Percentiles rank a stretch among this genome's conserved stretches.
Evolutionary conservation across 2,329 filamentous ascomycete genomes (phyloP).

Genomic region (Amauroascus niger): DNA sequence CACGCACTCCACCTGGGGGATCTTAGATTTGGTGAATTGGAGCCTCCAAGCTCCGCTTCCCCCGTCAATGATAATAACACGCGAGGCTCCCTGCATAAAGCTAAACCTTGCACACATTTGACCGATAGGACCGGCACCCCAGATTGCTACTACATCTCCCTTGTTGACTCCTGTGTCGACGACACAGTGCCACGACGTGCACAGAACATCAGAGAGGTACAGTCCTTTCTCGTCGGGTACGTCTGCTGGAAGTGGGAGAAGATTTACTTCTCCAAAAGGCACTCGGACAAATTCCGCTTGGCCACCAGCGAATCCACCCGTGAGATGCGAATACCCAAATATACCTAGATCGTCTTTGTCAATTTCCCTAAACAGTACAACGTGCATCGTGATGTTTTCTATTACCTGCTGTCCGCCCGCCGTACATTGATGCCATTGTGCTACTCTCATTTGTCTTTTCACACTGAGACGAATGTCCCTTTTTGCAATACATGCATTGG

Average conservation of each 20-base stretch:
- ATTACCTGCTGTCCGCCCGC: conserved; percentile 60
- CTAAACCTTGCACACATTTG: conserved; percentile 63
- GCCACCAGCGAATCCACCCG: conserved; percentile 75
- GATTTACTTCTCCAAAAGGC: conserved; percentile 68
- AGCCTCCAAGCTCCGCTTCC: conserved; percentile 55
- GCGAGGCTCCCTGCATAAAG: conserved; percentile 59
- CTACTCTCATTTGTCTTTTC: conserved; percentile 69
- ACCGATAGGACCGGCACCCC: conserved; percentile 79
- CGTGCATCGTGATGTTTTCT: neutral
- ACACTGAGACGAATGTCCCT: conserved; percentile 70
- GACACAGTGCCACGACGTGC: conserved; percentile 71
- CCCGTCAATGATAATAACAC: conserved; percentile 70
- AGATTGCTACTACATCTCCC: conserved; percentile 69
- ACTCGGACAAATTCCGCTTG: conserved; percentile 82
- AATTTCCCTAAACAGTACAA: neutral
- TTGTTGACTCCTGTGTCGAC: conserved; percentile 74
- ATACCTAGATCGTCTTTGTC: conserved; percentile 37
- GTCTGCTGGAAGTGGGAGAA: conserved; percentile 65
- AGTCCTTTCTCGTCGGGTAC: conserved; percentile 79
- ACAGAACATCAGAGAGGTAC: conserved; percentile 70
- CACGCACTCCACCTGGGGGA: conserved; percentile 57
- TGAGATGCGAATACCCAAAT: conserved; percentile 65
- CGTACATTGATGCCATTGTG: conserved; percentile 65
- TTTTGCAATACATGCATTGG: conserved; percentile 64
- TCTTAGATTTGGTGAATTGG: conserved; percentile 55